Percentiles rank a stretch among this genome's conserved stretches.
These are phyloP conservation scores for Sistotremastrum niveocremeum DNA, from an alignment of 768 basidiomycete species.

Conservation along the genomic window DNA sequence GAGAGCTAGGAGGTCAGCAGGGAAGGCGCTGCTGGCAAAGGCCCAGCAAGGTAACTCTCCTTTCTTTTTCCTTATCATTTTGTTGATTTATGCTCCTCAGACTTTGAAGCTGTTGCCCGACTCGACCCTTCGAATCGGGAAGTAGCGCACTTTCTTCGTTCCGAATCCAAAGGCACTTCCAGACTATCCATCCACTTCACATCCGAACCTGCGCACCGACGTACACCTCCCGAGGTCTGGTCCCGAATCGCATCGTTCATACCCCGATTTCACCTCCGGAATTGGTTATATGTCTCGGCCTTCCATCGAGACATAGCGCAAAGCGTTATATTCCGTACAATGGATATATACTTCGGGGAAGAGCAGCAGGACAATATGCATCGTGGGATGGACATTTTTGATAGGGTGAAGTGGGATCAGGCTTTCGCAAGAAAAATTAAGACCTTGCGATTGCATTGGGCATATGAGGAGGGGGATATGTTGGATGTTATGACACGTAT, in stretches of 20 bases:
- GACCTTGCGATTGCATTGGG: constrained; percentile 50
- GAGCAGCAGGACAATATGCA: constrained; percentile 42
- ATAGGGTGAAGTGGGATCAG: constrained; percentile 48
- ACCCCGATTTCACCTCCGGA: constrained; percentile 53
- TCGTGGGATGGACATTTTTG: constrained; percentile 52
- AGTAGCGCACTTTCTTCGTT: constrained; percentile 3
- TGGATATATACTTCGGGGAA: constrained; percentile 57
- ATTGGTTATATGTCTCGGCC: constrained; percentile 51
- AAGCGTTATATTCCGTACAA: constrained; percentile 50
- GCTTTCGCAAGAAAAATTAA: constrained; percentile 47
- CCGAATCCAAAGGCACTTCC: background rate
- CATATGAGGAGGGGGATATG: constrained; percentile 56
- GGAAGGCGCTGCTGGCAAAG: constrained; percentile 39
- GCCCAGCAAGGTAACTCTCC: constrained; percentile 43
- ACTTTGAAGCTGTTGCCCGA: constrained; percentile 45
- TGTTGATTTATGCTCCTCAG: constrained; percentile 17
- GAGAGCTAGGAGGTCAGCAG: constrained; percentile 41
- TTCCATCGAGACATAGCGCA: constrained; percentile 54
- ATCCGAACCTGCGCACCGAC: constrained; percentile 43
- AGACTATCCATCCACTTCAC: constrained; percentile 29
- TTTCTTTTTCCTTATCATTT: background rate
- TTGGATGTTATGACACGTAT: constrained; percentile 44
- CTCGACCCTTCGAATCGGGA: constrained; percentile 48
- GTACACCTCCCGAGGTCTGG: constrained; percentile 56
- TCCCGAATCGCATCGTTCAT: constrained; percentile 47